These are phyloP conservation scores for Salicornia ramosissima DNA, from an alignment of 148 eudicot genomes.

Conservation along the genomic window DNA sequence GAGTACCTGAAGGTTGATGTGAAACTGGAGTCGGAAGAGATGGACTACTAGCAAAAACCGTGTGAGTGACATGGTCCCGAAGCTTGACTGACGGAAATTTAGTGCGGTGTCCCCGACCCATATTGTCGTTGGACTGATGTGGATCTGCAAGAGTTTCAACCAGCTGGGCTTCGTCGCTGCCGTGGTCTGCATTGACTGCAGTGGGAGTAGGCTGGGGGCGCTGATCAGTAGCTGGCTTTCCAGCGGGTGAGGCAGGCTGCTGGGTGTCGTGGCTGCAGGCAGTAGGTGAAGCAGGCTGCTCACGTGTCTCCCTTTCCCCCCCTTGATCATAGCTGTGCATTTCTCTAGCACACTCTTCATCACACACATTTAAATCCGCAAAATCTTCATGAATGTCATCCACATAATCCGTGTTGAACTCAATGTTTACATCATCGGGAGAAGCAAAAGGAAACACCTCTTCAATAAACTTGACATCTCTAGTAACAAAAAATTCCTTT, in stretches of 20 bases:
- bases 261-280: neutral
- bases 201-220: no score
- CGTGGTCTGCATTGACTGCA: no score
- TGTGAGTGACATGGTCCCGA: neutral
- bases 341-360: neutral
- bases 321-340: neutral
- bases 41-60: neutral
- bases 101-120: neutral
- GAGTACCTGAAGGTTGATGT: neutral
- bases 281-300: neutral
- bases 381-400: neutral
- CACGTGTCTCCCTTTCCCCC: neutral
- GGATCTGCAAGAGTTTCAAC: no score
- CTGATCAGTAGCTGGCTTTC: no score
- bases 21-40: neutral
- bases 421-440: neutral
- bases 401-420: neutral
- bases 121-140: neutral
- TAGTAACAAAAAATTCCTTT: no score
- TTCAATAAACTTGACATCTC: no score
- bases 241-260: neutral
- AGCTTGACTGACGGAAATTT: neutral
- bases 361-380: neutral
- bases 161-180: neutral
- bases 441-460: neutral